phyloP scores from a whole-genome alignment of 1,139 yeast species.

The Taiozyma sp. region DNA sequence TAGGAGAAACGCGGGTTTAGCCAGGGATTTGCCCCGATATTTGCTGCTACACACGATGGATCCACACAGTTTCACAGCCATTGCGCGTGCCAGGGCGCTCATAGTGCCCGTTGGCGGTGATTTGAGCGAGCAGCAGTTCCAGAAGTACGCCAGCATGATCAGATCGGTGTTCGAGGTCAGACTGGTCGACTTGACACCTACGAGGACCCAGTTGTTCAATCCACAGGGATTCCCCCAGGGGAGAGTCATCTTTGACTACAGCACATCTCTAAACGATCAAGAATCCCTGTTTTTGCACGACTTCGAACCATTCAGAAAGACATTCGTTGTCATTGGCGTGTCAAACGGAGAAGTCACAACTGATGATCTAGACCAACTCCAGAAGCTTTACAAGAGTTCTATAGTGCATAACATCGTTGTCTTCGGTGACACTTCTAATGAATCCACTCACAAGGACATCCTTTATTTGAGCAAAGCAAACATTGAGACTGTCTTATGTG shows the following conservation, averaged over 20 bases:
- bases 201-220: conserved; percentile 57
- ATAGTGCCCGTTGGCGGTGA: conserved; percentile 69
- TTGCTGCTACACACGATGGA: conserved; percentile 12
- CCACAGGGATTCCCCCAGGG: conserved; percentile 88
- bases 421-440: conserved; percentile 34
- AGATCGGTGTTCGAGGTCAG: conserved; percentile 58
- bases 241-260: conserved; percentile 54
- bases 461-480: conserved; percentile 17
- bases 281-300: conserved; percentile 71
- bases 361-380: conserved; percentile 31
- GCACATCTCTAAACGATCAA: conserved; percentile 43
- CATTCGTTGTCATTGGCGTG: conserved; percentile 63
- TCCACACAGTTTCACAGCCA: conserved; percentile 41
- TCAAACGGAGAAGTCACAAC: conserved; percentile 29
- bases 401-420: conserved; percentile 60
- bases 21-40: background rate
- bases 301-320: conserved; percentile 83
- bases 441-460: conserved; percentile 13
- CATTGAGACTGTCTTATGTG: conserved; percentile 72
- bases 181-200: conserved; percentile 70
- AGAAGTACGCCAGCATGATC: conserved; percentile 41
- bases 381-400: conserved; percentile 48
- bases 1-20: background rate
- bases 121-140: conserved; percentile 46
- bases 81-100: conserved; percentile 63